These are phyloP conservation scores for Barnettozyma hawaiiensis DNA, from an alignment of 1,139 yeast genomes.

Conservation along the genomic window DNA sequence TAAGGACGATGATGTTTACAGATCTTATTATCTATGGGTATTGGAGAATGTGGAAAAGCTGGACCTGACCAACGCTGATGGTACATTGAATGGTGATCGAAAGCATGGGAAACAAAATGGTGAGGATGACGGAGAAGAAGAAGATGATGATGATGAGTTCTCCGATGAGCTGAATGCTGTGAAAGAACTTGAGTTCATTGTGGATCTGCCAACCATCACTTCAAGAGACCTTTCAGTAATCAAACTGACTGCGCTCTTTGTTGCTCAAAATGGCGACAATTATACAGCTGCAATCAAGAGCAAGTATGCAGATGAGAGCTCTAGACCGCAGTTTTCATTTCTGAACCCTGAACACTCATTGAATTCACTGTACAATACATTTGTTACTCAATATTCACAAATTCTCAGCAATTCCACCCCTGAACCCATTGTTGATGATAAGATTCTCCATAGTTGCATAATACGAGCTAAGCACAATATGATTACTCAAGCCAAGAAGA, in stretches of 20 bases:
- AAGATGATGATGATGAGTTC: slow-evolving; percentile 6
- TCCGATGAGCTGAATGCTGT: slow-evolving; percentile 8
- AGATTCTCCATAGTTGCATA: slow-evolving; percentile 40
- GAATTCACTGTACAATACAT: slow-evolving; percentile 44
- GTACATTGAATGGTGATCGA: not conserved
- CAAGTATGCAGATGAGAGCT: slow-evolving; percentile 32
- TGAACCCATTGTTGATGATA: slow-evolving; percentile 21
- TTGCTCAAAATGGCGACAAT: slow-evolving; percentile 44
- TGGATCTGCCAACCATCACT: slow-evolving; percentile 52
- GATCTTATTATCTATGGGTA: slow-evolving; percentile 50
- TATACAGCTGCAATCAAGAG: slow-evolving; percentile 39
- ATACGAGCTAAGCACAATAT: slow-evolving; percentile 46
- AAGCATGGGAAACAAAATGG: slow-evolving; percentile 11
- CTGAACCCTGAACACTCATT: slow-evolving; percentile 57
- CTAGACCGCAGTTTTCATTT: slow-evolving; percentile 61
- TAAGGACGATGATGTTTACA: slow-evolving; percentile 45
- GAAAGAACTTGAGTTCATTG: slow-evolving; percentile 34
- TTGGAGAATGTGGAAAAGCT: slow-evolving; percentile 18
- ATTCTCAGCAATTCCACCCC: slow-evolving; percentile 27
- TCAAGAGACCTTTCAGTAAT: slow-evolving; percentile 62
- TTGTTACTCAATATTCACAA: slow-evolving; percentile 51
- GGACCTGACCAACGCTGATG: not conserved
- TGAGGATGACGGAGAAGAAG: slow-evolving; percentile 4
- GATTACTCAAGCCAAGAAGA: slow-evolving; percentile 33
- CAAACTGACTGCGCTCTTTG: slow-evolving; percentile 66